These are phyloP conservation scores for Amaranthus cruentus DNA, from an alignment of 148 eudicot species.

Conservation along the genomic window DNA sequence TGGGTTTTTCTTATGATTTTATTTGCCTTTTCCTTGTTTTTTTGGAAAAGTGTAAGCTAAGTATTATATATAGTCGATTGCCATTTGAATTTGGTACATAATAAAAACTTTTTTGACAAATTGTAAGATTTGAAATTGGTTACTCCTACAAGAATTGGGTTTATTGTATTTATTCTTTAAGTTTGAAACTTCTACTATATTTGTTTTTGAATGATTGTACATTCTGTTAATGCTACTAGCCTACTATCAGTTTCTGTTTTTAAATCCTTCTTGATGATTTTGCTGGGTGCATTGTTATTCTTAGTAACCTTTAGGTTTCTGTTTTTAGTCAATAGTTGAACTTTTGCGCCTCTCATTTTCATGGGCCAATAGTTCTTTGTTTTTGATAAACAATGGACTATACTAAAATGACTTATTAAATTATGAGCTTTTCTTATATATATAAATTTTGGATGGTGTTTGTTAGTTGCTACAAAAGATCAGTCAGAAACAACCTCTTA, in stretches of 20 bases:
- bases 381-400: no score
- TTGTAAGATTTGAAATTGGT: background rate
- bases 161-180: background rate
- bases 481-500: no score
- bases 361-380: no score
- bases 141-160: no score
- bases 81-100: no score
- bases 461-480: no score
- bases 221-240: background rate
- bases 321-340: background rate
- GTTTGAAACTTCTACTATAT: background rate
- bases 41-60: background rate
- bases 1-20: constrained; percentile 15
- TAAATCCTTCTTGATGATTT: background rate
- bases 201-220: background rate
- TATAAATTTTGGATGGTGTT: no score
- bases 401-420: no score
- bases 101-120: background rate
- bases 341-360: no score
- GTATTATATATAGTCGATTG: no score
- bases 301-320: background rate
- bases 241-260: background rate
- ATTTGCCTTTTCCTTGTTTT: constrained; percentile 2
- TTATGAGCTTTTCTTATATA: no score
- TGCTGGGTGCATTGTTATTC: background rate